phyloP scores from a whole-genome alignment of 805 yeast species.

The Wickerhamiella alocasiicola region DNA sequence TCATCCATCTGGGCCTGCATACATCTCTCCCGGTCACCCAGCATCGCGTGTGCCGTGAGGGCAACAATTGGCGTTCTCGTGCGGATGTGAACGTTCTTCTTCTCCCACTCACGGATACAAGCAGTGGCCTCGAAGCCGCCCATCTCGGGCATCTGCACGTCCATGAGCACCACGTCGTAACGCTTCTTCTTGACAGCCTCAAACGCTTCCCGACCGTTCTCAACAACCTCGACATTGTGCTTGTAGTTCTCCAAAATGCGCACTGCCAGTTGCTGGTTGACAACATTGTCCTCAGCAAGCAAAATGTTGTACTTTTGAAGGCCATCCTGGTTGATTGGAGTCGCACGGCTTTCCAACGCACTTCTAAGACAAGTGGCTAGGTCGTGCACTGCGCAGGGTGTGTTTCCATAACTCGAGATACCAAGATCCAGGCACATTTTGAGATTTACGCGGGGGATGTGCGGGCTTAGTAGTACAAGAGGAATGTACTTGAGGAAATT shows the following conservation, averaged over 20 bases:
- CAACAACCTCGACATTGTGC: slow-evolving; percentile 72
- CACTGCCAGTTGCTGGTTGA: slow-evolving; percentile 78
- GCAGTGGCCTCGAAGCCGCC: slow-evolving; percentile 91
- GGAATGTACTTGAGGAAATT: slow-evolving; percentile 80
- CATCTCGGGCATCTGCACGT: slow-evolving; percentile 92
- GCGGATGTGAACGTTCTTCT: slow-evolving; percentile 57
- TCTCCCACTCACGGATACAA: slow-evolving; percentile 78
- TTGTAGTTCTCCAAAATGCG: slow-evolving; percentile 76
- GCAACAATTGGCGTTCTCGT: slow-evolving; percentile 82
- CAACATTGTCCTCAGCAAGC: slow-evolving; percentile 77
- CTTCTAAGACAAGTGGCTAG: slow-evolving; percentile 74
- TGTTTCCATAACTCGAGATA: slow-evolving; percentile 76
- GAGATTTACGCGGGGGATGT: slow-evolving; percentile 66
- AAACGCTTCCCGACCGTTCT: slow-evolving; percentile 72
- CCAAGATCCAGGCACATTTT: slow-evolving; percentile 75
- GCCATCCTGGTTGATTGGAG: slow-evolving; percentile 69
- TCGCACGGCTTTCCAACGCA: slow-evolving; percentile 70
- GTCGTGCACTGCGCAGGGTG: slow-evolving; percentile 74
- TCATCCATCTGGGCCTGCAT: slow-evolving; percentile 88
- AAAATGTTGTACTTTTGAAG: slow-evolving; percentile 60
- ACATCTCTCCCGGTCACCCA: slow-evolving; percentile 81
- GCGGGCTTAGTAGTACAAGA: slow-evolving; percentile 62
- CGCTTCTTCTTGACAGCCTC: slow-evolving; percentile 56
- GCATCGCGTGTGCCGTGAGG: slow-evolving; percentile 86
- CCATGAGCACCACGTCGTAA: slow-evolving; percentile 80